Percentiles rank a stretch among this genome's conserved stretches.
Conservation (phyloP, 306 rosid genomes). For the Pterocarpus macrocarpus region DNA sequence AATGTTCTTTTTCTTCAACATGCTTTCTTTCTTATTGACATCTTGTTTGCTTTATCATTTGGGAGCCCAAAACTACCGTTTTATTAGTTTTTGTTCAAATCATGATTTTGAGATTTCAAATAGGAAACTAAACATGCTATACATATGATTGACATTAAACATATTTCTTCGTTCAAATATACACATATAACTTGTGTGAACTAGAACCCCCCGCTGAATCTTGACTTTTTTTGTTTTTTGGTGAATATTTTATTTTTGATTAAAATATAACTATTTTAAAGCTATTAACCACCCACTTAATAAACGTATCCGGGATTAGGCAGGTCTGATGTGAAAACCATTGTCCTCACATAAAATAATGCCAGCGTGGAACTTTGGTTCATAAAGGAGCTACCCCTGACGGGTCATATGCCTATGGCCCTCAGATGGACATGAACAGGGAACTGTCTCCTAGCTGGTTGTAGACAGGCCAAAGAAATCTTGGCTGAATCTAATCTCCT, state of each 20-base stretch:
- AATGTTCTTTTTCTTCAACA: neutral
- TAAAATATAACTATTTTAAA: neutral
- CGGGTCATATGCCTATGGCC: neutral
- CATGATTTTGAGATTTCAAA: no score
- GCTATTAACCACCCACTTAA: neutral
- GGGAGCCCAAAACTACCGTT: no score
- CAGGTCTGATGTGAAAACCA: no score
- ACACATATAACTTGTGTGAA: neutral
- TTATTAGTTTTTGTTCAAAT: no score
- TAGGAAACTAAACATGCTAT: no score
- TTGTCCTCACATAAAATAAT: conserved; percentile 41
- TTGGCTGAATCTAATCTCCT: neutral
- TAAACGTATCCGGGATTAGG: neutral
- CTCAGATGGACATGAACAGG: neutral
- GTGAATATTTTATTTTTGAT: neutral
- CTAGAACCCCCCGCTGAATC: neutral
- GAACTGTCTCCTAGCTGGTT: neutral
- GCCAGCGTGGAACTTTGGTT: neutral
- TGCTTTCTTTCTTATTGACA: neutral
- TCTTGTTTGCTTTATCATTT: no score
- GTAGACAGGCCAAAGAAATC: neutral
- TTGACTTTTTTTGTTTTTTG: conserved; percentile 1
- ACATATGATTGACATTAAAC: no score
- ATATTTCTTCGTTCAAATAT: neutral
- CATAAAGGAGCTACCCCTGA: neutral